Evolutionary conservation across 345 rosid genomes (phyloP).

Genomic region (Syzygium aqueum): DNA sequence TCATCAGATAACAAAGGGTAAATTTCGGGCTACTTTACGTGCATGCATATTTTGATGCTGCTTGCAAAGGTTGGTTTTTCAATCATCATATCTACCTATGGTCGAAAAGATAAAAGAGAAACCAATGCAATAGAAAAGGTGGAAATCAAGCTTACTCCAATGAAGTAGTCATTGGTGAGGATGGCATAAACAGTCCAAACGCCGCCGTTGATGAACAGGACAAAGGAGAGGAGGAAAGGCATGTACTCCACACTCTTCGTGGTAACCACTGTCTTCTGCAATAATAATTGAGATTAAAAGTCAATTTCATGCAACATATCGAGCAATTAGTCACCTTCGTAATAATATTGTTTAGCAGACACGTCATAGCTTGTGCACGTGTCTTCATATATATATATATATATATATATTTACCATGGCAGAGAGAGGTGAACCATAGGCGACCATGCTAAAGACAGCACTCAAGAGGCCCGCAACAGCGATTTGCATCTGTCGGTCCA

Average conservation of each 20-base stretch:
- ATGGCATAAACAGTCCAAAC: conserved; percentile 47
- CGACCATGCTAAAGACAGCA: conserved; percentile 43
- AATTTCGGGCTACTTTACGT: not conserved
- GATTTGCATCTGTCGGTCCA: conserved; percentile 33
- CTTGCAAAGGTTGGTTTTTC: not conserved
- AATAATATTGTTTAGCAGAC: not conserved
- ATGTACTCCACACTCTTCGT: conserved; percentile 53
- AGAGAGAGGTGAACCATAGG: conserved; percentile 71
- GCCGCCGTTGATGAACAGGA: conserved; percentile 38
- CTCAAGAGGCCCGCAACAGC: conserved; percentile 45
- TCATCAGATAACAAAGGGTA: not conserved
- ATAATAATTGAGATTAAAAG: not conserved
- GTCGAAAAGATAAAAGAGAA: not conserved
- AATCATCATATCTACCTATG: not conserved
- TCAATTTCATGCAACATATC: not conserved
- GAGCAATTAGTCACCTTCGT: not conserved
- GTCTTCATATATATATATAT: no score
- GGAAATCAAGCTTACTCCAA: conserved; percentile 32
- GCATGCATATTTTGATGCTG: not conserved
- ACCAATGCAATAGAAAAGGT: not conserved
- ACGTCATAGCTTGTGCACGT: not conserved
- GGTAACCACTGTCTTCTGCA: conserved; percentile 42
- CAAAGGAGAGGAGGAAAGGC: conserved; percentile 41
- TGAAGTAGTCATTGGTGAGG: conserved; percentile 27
- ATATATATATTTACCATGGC: conserved; percentile 48